Evolutionary conservation across 2,329 filamentous ascomycete species (phyloP).

Genomic region (Clarireedia sp.): DNA sequence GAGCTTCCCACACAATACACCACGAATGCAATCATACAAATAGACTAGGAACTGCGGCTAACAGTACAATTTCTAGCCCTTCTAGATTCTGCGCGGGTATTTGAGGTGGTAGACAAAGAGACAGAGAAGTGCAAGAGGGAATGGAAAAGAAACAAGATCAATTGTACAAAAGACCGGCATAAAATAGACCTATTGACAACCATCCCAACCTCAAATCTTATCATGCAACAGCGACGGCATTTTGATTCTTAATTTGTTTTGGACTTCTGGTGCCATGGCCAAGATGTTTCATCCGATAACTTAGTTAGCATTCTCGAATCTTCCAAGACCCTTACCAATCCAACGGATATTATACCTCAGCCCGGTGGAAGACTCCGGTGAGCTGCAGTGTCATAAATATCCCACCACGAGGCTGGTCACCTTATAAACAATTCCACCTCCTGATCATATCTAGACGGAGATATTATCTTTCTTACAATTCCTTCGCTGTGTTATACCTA

Average conservation of each 20-base stretch:
- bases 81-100: neutral
- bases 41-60: neutral
- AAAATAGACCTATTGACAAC: conserved; percentile 7
- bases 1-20: too few relatives aligned
- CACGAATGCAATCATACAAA: neutral
- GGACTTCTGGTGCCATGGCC: neutral
- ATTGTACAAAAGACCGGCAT: conserved; percentile 10
- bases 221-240: neutral
- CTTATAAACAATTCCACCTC: neutral
- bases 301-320: neutral
- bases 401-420: neutral
- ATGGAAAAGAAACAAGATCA: conserved; percentile 1
- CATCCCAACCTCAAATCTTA: neutral
- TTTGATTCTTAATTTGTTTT: neutral
- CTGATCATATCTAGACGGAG: too few relatives aligned
- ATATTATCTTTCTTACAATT: too few relatives aligned
- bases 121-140: neutral
- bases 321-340: conserved; percentile 1
- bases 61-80: neutral
- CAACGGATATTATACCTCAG: neutral
- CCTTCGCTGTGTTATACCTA: too few relatives aligned
- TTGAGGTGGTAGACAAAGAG: neutral
- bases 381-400: too few relatives aligned
- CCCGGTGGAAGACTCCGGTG: neutral
- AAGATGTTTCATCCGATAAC: neutral